Base-by-base conservation (phyloP, 169 alveolate species). In the Cryptosporidium viatorum region DNA sequence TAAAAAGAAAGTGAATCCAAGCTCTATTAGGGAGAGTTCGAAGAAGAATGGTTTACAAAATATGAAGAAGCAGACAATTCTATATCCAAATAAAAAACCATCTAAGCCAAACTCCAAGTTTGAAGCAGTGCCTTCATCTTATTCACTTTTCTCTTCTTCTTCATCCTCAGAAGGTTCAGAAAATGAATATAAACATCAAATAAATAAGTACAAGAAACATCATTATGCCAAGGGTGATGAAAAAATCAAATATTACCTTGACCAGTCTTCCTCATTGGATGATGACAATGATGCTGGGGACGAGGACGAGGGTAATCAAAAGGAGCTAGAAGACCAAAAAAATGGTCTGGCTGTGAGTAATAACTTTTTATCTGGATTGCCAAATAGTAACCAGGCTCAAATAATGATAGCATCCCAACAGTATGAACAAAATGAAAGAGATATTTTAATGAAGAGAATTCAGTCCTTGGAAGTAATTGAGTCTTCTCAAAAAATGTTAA, bases 381-480 rank as follows among this genome's bases (percentile, higher is more conserved):
- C 89, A 21, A 45, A 31, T 21, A 67, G 23, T 21, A 59, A 43
- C 3, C 35, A 35, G 52, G 50, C 5, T 29, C 74, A 41, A 26
- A 5, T 14, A 80, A 43, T 67, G 7, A 23, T 23, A 12, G 67
- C 37, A 55, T 23, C 67, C 37, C 67, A 60, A 50, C 7, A 29
- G 29, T 80, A 59, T 26, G 73, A 80, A 4, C 39, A 62, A 29
- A 62, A 67, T 43, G 89, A 80, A 26, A 59, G 74, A 18, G 89
- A 80, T 12, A 0, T 60, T 7, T 80, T 80, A 45, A 39, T 80
- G 52, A 80, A 65, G 14, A 59, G 75, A 45, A 80, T 80, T 14
- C 89, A 65, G 52, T 80, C 89, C 10, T 48, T 80, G 33, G 89
- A 80, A 35, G 89, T 80, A n/a, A 62, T 80, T 48, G 89, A 80